phyloP scores from a whole-genome alignment of 441 rosid species.

The Capsella rubella region DNA sequence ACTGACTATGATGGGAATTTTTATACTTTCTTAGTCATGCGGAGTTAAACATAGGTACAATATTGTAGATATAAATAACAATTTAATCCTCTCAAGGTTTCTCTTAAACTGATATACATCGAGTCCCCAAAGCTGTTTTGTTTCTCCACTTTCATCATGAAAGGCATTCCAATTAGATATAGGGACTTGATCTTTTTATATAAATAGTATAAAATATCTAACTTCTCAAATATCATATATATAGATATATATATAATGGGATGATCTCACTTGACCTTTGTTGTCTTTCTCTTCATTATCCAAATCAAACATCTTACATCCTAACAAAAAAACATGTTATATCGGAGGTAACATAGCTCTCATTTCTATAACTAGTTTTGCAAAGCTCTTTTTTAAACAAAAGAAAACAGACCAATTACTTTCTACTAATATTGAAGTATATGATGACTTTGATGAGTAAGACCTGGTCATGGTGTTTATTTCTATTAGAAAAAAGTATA shows the following conservation, averaged over 20 bases:
- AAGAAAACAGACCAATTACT: background rate
- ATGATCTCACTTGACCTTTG: background rate
- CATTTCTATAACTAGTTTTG: background rate
- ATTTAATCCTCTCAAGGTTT: background rate
- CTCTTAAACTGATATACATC: background rate
- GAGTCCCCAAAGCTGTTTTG: slow-evolving; percentile 28
- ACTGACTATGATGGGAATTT: background rate
- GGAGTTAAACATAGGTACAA: background rate
- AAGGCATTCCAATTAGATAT: background rate
- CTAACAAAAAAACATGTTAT: background rate
- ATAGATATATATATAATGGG: background rate
- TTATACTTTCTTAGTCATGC: background rate
- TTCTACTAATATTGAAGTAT: background rate
- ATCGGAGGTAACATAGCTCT: background rate
- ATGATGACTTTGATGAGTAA: background rate
- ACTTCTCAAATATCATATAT: background rate
- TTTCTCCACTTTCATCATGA: slow-evolving; percentile 2
- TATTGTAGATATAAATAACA: slow-evolving; percentile 2
- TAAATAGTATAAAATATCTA: background rate
- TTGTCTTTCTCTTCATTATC: background rate
- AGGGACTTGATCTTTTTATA: background rate
- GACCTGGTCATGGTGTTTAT: background rate
- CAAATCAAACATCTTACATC: background rate
- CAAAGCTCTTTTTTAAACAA: background rate
- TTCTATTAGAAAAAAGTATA: too few species aligned